phyloP scores from a whole-genome alignment of 352 stramenopile species.

The Globisporangium orthogonon region DNA sequence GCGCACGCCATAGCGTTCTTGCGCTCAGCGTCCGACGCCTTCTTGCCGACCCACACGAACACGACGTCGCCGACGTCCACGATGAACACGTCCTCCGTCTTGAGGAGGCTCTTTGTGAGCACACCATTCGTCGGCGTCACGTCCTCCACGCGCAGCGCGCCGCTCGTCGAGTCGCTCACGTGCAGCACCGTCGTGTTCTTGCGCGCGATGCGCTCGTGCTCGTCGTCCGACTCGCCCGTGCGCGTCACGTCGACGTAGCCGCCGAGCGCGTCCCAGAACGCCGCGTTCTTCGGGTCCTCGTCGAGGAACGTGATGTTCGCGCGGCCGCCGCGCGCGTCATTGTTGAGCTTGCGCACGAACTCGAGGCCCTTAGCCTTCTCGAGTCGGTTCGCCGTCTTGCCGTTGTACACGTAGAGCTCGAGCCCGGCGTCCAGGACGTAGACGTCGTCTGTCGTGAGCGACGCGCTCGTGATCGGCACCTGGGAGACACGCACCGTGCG shows the following conservation, averaged over 20 bases:
- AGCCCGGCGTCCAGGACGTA: constrained; percentile 92
- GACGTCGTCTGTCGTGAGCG: constrained; percentile 90
- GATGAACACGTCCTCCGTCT: constrained; percentile 90
- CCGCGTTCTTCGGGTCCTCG: constrained; percentile 82
- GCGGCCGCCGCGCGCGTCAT: constrained; percentile 71
- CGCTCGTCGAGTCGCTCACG: constrained; percentile 63
- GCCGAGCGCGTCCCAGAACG: constrained; percentile 91
- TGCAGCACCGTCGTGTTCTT: constrained; percentile 68
- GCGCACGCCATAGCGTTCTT: constrained; percentile 81
- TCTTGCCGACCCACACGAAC: constrained; percentile 91
- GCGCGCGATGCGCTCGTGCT: constrained; percentile 49
- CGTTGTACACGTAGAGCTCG: constrained; percentile 89
- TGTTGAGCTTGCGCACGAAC: constrained; percentile 85
- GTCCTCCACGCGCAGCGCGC: constrained; percentile 40
- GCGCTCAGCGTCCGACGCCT: constrained; percentile 76
- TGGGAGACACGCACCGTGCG: constrained; percentile 83
- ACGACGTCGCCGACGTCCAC: constrained; percentile 86
- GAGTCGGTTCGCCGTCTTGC: constrained; percentile 71
- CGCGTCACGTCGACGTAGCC: constrained; percentile 72
- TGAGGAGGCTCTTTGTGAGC: constrained; percentile 74
- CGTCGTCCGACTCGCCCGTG: constrained; percentile 53
- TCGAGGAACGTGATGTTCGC: constrained; percentile 86
- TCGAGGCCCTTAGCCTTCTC: constrained; percentile 91
- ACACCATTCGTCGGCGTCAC: constrained; percentile 62
- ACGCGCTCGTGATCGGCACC: constrained; percentile 72